These are phyloP conservation scores for Litchi chinensis DNA, from an alignment of 345 rosid species.

Conservation along the genomic window DNA sequence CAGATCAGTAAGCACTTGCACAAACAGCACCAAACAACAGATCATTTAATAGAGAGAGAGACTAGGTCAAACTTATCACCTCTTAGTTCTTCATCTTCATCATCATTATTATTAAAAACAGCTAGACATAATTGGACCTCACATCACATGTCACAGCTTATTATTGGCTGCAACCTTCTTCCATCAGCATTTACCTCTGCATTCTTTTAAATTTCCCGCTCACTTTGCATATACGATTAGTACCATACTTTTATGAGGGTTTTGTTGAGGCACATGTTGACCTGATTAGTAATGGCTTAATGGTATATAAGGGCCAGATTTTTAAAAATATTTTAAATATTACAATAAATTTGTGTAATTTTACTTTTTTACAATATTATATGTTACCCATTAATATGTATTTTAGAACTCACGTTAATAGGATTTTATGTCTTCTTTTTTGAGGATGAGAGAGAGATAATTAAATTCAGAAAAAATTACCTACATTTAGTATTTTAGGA, in stretches of 20 bases:
- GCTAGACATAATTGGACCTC: neutral
- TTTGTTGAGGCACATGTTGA: too few species aligned
- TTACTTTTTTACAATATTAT: too few species aligned
- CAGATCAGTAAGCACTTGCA: slow-evolving; percentile 10
- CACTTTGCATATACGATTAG: neutral
- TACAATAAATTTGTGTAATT: too few species aligned
- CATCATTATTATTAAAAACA: neutral
- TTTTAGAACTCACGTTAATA: too few species aligned
- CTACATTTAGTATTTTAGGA: too few species aligned
- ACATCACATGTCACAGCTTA: neutral
- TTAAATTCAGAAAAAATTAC: too few species aligned
- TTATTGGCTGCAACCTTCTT: neutral
- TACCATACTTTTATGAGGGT: too few species aligned
- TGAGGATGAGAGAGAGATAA: too few species aligned
- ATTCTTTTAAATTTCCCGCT: slow-evolving; percentile 32
- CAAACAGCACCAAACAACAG: slow-evolving; percentile 8
- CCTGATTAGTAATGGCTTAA: too few species aligned
- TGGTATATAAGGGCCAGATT: neutral
- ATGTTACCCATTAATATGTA: too few species aligned
- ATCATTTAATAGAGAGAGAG: slow-evolving; percentile 25
- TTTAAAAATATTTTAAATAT: too few species aligned
- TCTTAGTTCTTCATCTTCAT: neutral
- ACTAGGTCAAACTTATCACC: slow-evolving; percentile 19
- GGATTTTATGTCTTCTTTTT: too few species aligned
- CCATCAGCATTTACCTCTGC: neutral